Evolutionary conservation across 495 filamentous ascomycete species (phyloP).

Genomic region (Annulohypoxylon stygium): DNA sequence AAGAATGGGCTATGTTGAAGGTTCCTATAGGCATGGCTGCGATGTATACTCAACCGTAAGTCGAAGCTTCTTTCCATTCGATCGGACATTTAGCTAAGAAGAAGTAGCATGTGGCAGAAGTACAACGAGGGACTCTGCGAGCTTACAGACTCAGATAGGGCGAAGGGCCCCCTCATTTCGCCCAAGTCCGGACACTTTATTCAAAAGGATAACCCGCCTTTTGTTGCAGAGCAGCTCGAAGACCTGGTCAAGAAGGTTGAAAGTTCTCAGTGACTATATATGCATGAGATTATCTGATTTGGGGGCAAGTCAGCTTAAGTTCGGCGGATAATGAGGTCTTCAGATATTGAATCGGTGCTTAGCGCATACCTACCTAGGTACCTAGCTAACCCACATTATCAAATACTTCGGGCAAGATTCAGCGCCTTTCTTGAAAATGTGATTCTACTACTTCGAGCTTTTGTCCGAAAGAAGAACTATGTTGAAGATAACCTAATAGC

Average conservation of each 20-base stretch:
- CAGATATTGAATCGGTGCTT: no score
- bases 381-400: no score
- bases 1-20: constrained; percentile 52
- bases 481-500: no score
- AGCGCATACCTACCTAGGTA: no score
- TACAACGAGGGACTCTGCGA: constrained; percentile 61
- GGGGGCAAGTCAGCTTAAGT: no score
- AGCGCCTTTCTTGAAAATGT: no score
- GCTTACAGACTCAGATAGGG: constrained; percentile 57
- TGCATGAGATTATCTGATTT: not conserved
- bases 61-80: constrained; percentile 45
- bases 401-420: not conserved
- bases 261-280: constrained; percentile 4
- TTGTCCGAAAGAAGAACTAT: no score
- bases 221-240: constrained; percentile 59
- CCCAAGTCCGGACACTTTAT: constrained; percentile 64
- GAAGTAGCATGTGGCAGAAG: constrained; percentile 58
- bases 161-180: constrained; percentile 61
- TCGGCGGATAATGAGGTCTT: no score
- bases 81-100: constrained; percentile 51
- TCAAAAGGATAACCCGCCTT: constrained; percentile 62
- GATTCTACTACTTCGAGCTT: no score
- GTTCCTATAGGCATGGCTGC: constrained; percentile 40
- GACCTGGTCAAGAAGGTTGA: constrained; percentile 51
- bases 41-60: constrained; percentile 47